Evolutionary conservation across 2,329 filamentous ascomycete genomes (phyloP).

Genomic region (Ambrosiella xylebori): DNA sequence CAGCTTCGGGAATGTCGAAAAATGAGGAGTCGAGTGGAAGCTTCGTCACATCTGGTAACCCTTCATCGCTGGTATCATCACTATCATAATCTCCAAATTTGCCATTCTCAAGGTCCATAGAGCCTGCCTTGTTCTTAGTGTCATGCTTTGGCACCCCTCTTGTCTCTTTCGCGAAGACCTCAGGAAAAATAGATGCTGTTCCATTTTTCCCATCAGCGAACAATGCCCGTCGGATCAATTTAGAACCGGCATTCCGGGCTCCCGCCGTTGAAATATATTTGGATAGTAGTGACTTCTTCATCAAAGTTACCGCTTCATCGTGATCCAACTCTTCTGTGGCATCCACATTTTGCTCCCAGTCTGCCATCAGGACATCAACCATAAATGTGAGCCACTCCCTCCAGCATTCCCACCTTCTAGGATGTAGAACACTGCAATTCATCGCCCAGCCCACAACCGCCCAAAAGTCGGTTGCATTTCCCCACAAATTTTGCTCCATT

Average conservation of each 20-base stretch:
- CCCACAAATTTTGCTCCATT: slow-evolving; percentile 42
- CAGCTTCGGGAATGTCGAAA: not conserved
- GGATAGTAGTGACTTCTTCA: not conserved
- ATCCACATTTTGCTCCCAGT: slow-evolving; percentile 32
- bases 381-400: slow-evolving; percentile 63
- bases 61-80: slow-evolving; percentile 17
- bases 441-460: slow-evolving; percentile 79
- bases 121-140: not conserved
- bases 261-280: slow-evolving; percentile 34
- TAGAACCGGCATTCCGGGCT: slow-evolving; percentile 28
- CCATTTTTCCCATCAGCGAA: slow-evolving; percentile 46
- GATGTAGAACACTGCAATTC: slow-evolving; percentile 63
- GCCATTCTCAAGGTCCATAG: slow-evolving; percentile 38
- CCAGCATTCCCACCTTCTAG: slow-evolving; percentile 67
- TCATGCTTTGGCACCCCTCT: not conserved
- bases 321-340: slow-evolving; percentile 15
- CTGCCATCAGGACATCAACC: slow-evolving; percentile 57
- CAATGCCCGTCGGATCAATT: slow-evolving; percentile 46
- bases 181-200: slow-evolving; percentile 37
- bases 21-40: slow-evolving; percentile 1
- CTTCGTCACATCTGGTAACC: not conserved
- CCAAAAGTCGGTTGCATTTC: slow-evolving; percentile 76
- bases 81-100: slow-evolving; percentile 39
- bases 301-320: not conserved
- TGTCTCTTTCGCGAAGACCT: slow-evolving; percentile 49